Base-by-base conservation (phyloP, 2,329 filamentous ascomycete genomes). In the Cercospora sp. region DNA sequence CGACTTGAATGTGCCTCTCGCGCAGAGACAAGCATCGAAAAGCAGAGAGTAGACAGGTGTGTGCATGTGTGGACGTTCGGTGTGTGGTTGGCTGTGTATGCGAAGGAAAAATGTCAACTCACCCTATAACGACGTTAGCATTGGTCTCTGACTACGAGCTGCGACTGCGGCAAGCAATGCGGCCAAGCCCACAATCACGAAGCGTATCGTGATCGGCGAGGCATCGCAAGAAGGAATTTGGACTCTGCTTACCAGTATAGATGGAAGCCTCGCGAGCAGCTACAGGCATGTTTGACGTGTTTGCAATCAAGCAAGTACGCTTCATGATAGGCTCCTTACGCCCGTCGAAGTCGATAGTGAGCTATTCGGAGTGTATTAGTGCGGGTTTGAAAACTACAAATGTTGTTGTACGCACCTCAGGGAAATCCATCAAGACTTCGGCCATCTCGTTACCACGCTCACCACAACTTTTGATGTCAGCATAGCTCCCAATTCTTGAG, bases 371-470 rank as follows among this genome's bases (percentile, higher is more conserved):
- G 16, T 18, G 32, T 55, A 68, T 77, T 70, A 79, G 76, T 59
- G 63, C 1, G 32, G 40, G 63, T 63, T 45, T 3, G 5, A 16
- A 3, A 37, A 21, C 5, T 21, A 37, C 8, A 7, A 59, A 34
- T 18, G 2, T 7, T 16, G 49, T 3, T 53, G 49, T 53, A 30
- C 78, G 67, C 78, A 87, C 86, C 79, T 98, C 94, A 68, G 95
- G 95, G 86, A 99, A 99, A 83, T 99, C 95, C 91, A 97, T 98
- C 87, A 99, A 87, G 75, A 99, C 95, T 87, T 99, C 95, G 72
- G 95, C 95, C 95, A 99, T 99, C 83, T 99, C 95, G 80, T 99
- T 99, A 74, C 95, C 95, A 76, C 95, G 91, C 84, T 99, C 95
- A 75, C 94, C 92, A 74, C 84, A 84, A n/a, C 49, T 37, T 49